These are phyloP conservation scores for Populus hybrid DNA, from an alignment of 441 rosid genomes.

Conservation along the genomic window DNA sequence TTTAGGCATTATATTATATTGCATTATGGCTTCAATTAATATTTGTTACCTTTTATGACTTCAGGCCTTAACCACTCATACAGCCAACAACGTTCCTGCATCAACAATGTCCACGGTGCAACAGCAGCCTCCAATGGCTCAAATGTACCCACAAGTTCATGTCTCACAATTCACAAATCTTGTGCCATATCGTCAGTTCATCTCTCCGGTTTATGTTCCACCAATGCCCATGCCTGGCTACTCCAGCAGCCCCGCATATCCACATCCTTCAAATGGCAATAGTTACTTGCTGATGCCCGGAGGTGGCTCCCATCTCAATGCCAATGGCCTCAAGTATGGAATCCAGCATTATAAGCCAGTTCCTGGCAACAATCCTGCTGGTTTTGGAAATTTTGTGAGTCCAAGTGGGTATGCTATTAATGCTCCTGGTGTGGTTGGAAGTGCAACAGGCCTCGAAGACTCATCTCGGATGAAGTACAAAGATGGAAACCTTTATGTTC, in stretches of 20 bases:
- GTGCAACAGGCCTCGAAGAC: constrained; percentile 71
- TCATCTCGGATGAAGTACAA: constrained; percentile 84
- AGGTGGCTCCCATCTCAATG: constrained; percentile 65
- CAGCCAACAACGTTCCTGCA: constrained; percentile 44
- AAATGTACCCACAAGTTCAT: constrained; percentile 92
- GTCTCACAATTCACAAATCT: constrained; percentile 75
- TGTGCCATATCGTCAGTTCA: constrained; percentile 82
- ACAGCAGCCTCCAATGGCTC: constrained; percentile 70
- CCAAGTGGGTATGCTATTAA: constrained; percentile 73
- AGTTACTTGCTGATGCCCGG: constrained; percentile 88
- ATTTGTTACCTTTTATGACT: constrained; percentile 11
- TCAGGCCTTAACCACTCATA: constrained; percentile 49
- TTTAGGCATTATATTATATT: not conserved
- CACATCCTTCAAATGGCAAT: constrained; percentile 85
- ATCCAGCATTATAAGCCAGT: constrained; percentile 85
- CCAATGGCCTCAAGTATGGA: constrained; percentile 86
- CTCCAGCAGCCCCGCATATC: constrained; percentile 73
- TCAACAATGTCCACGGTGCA: constrained; percentile 65
- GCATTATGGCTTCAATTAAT: not conserved
- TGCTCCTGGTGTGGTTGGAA: constrained; percentile 70
- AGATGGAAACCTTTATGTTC: constrained; percentile 69
- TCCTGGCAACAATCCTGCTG: constrained; percentile 68
- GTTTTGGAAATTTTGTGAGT: constrained; percentile 67
- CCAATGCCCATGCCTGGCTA: constrained; percentile 93
- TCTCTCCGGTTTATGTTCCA: constrained; percentile 81